Evolutionary conservation across 2,329 filamentous ascomycete genomes (phyloP), one percentile per base, ranked within the genome.

Genomic region (Penicillium digitatum): DNA sequence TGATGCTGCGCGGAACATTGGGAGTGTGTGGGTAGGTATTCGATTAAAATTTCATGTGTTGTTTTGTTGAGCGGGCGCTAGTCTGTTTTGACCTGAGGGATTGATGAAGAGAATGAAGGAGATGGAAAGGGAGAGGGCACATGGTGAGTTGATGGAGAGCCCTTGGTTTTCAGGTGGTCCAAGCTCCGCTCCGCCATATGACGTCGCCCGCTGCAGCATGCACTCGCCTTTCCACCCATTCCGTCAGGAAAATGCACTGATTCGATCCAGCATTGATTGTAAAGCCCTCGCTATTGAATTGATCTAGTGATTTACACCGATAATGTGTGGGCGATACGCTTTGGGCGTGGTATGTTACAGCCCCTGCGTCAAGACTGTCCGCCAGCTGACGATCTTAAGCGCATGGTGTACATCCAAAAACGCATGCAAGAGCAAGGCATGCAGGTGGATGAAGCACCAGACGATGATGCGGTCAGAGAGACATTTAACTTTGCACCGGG

Each of bases 401-500:
- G 89, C 59, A 87, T 89, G 34, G 87, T 86, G 24, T 87, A 90
- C 69, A 81, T 96, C 55, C 87, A 87, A 49, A 82, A 80, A 52
- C 85, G 88, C 70, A 78, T 96, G 7, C 81, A 89, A 65, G 81
- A 90, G 34, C 82, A 90, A 64, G 80, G 87, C 58, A 89, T 95
- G 83, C 82, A 81, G 2, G 84, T 90, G 3, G 80, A 87, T 54
- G 84, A 90, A 54, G 84, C 82, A 0, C 89, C 89, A 0, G 81
- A 82, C 4, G 89, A 95, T 63, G 84, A 89, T 18, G 82, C 78
- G 44, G 76, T 85, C 32, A 83, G 88, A 35, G 88, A 90, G 68
- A 90, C 83, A 34, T 96, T 95, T 76, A 97, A 97, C 71, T 95
- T 99, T 69, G 90, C 93, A 0, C 94, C 94, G 0, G 89, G 92